Evolutionary conservation across 1,284 basidiomycete species (phyloP).

Genomic region (Sphaerobolus stellatus): DNA sequence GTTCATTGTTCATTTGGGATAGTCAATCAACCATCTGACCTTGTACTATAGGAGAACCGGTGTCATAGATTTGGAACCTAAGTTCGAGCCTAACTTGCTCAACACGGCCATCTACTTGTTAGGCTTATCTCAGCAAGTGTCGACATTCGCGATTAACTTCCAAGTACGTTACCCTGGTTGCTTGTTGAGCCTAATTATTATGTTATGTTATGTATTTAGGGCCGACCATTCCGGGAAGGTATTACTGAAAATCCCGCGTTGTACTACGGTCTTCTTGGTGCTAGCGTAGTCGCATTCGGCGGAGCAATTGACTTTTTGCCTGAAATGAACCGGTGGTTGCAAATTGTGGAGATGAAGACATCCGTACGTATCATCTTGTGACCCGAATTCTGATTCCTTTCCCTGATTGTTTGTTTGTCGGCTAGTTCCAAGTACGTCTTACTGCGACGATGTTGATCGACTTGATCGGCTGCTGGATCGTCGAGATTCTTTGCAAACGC

Average conservation of each 20-base stretch:
- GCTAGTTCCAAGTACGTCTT: constrained; percentile 78
- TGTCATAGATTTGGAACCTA: constrained; percentile 87
- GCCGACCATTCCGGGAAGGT: constrained; percentile 93
- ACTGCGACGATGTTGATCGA: constrained; percentile 84
- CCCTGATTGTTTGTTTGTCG: background rate
- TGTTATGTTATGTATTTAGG: constrained; percentile 42
- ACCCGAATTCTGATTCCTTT: background rate
- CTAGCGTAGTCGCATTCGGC: constrained; percentile 86
- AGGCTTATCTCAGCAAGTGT: constrained; percentile 92
- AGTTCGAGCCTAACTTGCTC: constrained; percentile 88
- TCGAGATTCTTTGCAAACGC: constrained; percentile 82
- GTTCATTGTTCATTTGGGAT: constrained; percentile 29
- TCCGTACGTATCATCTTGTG: constrained; percentile 50
- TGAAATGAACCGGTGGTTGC: constrained; percentile 94
- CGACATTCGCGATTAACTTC: constrained; percentile 96
- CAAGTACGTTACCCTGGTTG: constrained; percentile 51
- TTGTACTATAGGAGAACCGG: constrained; percentile 53
- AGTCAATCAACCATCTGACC: constrained; percentile 14
- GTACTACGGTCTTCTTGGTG: constrained; percentile 88
- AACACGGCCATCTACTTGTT: constrained; percentile 96
- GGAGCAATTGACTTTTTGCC: constrained; percentile 93
- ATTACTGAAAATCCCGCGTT: constrained; percentile 90
- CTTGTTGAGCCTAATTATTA: background rate
- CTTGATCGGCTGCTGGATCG: constrained; percentile 83
- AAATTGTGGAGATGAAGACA: constrained; percentile 88